Percentiles rank a stretch among this genome's conserved stretches.
phyloP scores from a whole-genome alignment of 1,284 basidiomycete species.

The Xerocomus alliaceus region DNA sequence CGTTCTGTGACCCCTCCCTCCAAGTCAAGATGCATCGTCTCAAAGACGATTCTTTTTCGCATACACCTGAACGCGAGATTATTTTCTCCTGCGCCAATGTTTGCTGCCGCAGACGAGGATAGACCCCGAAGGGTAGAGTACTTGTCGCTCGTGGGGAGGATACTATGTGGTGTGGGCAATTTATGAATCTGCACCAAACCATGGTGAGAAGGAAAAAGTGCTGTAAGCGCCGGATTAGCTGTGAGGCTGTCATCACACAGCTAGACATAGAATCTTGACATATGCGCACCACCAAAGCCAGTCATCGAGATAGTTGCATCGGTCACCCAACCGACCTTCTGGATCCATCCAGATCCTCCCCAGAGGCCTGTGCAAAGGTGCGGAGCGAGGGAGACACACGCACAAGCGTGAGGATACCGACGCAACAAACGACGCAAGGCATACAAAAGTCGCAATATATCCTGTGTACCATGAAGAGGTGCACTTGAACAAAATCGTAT shows the following conservation, averaged over 20 bases:
- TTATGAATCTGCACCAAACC: conserved; percentile 80
- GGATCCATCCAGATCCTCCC: conserved; percentile 70
- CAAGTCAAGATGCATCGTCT: conserved; percentile 91
- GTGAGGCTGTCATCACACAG: conserved; percentile 19
- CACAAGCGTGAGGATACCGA: conserved; percentile 62
- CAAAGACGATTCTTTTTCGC: conserved; percentile 85
- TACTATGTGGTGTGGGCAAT: conserved; percentile 72
- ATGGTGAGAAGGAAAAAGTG: conserved; percentile 82
- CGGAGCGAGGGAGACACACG: conserved; percentile 71
- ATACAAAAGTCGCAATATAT: conserved; percentile 74
- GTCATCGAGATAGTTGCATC: conserved; percentile 79
- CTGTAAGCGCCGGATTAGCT: conserved; percentile 72
- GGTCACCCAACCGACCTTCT: conserved; percentile 79
- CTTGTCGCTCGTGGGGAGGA: conserved; percentile 76
- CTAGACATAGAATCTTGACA: conserved; percentile 1
- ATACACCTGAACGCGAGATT: conserved; percentile 95
- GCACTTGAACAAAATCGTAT: conserved; percentile 6
- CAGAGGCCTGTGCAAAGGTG: conserved; percentile 62
- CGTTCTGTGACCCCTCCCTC: conserved; percentile 92
- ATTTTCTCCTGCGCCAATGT: conserved; percentile 80
- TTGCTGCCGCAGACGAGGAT: conserved; percentile 55
- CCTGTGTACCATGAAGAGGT: conserved; percentile 48
- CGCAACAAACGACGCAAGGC: conserved; percentile 69
- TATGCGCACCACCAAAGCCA: conserved; percentile 77
- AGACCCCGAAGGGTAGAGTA: conserved; percentile 81